Base-by-base conservation (phyloP, 495 filamentous ascomycete species). In the Niebla homalea region DNA sequence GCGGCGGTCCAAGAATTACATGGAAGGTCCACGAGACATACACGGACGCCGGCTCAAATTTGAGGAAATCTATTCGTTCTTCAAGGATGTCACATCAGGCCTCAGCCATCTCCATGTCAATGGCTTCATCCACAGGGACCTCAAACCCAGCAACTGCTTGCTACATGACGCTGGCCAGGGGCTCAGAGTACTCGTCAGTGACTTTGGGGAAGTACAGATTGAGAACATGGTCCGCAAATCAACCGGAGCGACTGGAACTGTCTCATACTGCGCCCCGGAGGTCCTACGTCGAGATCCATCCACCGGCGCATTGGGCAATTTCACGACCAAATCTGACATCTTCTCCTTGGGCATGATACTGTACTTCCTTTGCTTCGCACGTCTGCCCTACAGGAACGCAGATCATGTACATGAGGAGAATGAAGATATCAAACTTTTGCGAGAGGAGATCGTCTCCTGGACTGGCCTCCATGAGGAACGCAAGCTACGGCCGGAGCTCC, bases 321-420 rank as follows among this genome's bases (percentile, higher is more conserved):
- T 98, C 58, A 93, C 87, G 0, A 84, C 84, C 46, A 98, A 96
- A 59, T 95, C 89, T 0, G 92, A 98, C 62, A 84, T 98, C 11
- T 98, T 98, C 66, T 94, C 89, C 3, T 65, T 98, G 0, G 92
- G 92, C 32, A 94, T 98, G 92, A 96, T 97, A 40, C 76, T 98
- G 4, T 93, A 97, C 64, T 97, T 97, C 56, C 79, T 97, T 67
- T 97, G 93, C 62, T 98, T 97, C 62, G 86, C 85, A 0, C 75
- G 85, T 7, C 76, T 97, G 2, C 92, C 92, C 2, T 98, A 97
- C 60, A 68, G 58, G 21, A 83, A 81, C 59, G 90, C 89, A 29
- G 88, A 96, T 57, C 67, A 80, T 19, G 71, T 94, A 36, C 76
- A 94, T 52, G 92, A 98, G 64, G 93, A 97, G 57, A 77, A 85